Evolutionary conservation across 2,329 filamentous ascomycete genomes (phyloP).

Genomic region (Pestalotiopsis sp.): DNA sequence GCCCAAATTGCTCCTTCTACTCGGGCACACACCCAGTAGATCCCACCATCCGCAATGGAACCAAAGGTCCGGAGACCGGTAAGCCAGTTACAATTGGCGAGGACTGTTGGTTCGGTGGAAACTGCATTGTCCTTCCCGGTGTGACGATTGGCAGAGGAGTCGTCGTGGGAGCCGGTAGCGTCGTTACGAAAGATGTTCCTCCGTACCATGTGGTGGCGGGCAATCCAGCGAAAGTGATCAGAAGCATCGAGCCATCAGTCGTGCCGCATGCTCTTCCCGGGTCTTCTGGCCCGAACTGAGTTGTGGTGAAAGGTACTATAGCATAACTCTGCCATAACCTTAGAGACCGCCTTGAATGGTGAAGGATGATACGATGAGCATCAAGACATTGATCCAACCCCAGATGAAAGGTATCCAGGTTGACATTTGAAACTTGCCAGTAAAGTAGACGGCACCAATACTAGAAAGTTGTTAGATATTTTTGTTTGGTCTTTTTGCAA

Average conservation of each 20-base stretch:
- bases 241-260: conserved; percentile 14
- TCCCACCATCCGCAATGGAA: conserved; percentile 73
- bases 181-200: conserved; percentile 79
- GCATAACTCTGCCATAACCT: conserved; percentile 25
- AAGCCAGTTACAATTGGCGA: conserved; percentile 75
- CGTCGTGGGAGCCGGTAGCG: conserved; percentile 78
- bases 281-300: neutral
- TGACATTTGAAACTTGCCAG: conserved; percentile 86
- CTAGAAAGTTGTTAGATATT: conserved; percentile 42
- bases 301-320: neutral
- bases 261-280: neutral
- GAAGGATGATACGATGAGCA: conserved; percentile 85
- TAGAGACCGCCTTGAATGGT: conserved; percentile 88
- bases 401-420: conserved; percentile 93
- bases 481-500: neutral
- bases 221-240: conserved; percentile 66
- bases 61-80: conserved; percentile 73
- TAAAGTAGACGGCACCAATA: conserved; percentile 77
- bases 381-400: conserved; percentile 81
- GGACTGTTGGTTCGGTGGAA: conserved; percentile 81
- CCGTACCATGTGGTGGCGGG: conserved; percentile 65
- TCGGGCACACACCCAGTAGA: conserved; percentile 78
- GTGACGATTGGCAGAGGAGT: conserved; percentile 76
- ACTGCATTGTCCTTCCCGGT: conserved; percentile 71
- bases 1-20: conserved; percentile 78